Conservation (phyloP, 78 protist species). For the Neovahlkampfia damariscottae region DNA sequence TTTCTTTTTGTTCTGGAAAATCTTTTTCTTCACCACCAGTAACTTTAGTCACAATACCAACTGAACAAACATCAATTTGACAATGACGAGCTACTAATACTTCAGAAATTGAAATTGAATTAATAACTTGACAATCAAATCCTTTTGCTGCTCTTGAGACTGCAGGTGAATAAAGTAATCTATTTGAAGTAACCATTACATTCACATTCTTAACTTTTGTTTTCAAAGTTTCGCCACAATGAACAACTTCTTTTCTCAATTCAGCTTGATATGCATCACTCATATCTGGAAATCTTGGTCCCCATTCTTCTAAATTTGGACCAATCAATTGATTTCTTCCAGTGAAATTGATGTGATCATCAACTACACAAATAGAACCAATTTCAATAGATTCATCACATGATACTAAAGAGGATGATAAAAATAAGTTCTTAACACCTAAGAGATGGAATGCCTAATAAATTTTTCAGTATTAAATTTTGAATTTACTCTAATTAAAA, state of each 20-base stretch:
- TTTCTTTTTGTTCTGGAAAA: too few relatives aligned
- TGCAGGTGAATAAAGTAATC: too few relatives aligned
- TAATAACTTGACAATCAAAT: too few relatives aligned
- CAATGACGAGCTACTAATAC: not conserved
- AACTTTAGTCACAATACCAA: not conserved
- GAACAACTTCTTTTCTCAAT: not conserved
- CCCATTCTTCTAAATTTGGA: constrained; percentile 7
- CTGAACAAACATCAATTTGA: not conserved
- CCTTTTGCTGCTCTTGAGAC: too few relatives aligned
- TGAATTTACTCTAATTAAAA: not conserved
- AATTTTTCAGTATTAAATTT: not conserved
- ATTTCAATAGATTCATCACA: not conserved
- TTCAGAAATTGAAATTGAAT: not conserved
- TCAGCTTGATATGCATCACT: constrained; percentile 6
- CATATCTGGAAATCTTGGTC: constrained; percentile 27
- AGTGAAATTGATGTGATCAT: constrained; percentile 16
- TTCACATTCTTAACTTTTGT: too few relatives aligned
- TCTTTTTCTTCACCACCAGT: too few relatives aligned
- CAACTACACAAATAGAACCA: not conserved
- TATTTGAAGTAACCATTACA: too few relatives aligned
- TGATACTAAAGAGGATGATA: not conserved
- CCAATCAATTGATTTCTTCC: constrained; percentile 23
- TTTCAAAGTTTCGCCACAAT: too few relatives aligned
- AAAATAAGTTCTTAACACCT: not conserved
- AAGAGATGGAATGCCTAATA: not conserved